Conservation (phyloP, 140 eudicot genomes). For the Anethum foeniculum region DNA sequence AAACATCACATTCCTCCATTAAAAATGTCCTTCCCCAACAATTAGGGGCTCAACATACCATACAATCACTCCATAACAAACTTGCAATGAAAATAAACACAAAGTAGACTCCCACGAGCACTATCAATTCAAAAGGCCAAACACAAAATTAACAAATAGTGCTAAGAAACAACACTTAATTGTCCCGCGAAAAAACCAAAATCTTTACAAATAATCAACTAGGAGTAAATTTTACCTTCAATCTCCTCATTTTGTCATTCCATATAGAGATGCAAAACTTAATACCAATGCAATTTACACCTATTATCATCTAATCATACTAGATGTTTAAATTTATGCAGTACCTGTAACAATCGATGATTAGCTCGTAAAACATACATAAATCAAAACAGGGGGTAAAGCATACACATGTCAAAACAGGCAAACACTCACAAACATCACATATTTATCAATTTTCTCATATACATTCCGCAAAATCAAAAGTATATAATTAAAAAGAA, state of each 20-base stretch:
- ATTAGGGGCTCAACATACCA: not conserved
- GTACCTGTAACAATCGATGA: not conserved
- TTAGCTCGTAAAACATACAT: not conserved
- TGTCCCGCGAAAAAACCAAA: too few species aligned
- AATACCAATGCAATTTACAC: not conserved
- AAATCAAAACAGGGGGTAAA: not conserved
- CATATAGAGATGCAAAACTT: not conserved
- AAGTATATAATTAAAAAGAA: not conserved
- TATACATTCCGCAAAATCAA: not conserved
- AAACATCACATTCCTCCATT: not conserved
- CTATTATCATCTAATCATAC: not conserved
- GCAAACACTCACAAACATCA: not conserved
- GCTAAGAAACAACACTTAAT: not conserved
- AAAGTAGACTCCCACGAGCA: not conserved
- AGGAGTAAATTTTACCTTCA: not conserved
- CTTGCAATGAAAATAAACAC: not conserved
- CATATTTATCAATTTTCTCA: not conserved
- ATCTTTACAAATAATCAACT: not conserved
- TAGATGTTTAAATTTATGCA: not conserved
- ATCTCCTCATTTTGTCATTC: not conserved
- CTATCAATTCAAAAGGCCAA: not conserved
- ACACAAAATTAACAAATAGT: not conserved
- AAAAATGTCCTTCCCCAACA: not conserved
- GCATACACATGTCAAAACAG: not conserved
- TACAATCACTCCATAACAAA: not conserved